Conservation (phyloP, 1,139 yeast genomes). For the Diutina mesorugosa region DNA sequence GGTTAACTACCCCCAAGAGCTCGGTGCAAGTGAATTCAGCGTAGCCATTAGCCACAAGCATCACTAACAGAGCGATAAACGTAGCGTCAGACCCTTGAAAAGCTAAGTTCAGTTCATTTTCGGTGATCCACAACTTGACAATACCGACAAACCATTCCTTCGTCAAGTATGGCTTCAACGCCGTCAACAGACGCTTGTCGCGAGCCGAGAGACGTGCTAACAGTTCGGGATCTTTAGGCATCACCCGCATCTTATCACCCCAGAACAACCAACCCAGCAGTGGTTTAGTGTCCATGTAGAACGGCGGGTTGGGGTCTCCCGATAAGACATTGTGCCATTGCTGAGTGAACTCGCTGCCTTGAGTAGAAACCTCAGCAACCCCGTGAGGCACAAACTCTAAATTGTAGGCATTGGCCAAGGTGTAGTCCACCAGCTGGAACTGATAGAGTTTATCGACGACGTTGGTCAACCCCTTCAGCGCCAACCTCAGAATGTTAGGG, state of each 20-base stretch:
- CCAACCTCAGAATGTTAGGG: constrained; percentile 55
- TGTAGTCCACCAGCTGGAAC: constrained; percentile 43
- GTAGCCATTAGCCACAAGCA: constrained; percentile 31
- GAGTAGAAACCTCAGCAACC: constrained; percentile 28
- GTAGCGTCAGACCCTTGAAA: constrained; percentile 53
- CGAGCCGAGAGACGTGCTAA: constrained; percentile 7
- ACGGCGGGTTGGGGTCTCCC: constrained; percentile 35
- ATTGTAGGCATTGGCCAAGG: constrained; percentile 31
- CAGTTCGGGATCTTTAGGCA: constrained; percentile 9
- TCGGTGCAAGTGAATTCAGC: constrained; percentile 27
- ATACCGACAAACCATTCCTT: constrained; percentile 48
- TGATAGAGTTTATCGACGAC: constrained; percentile 39
- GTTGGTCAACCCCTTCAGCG: constrained; percentile 50
- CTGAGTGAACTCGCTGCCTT: constrained; percentile 12
- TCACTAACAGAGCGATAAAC: constrained; percentile 32
- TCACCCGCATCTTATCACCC: constrained; percentile 46
- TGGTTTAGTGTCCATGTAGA: constrained; percentile 43
- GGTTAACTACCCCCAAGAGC: constrained; percentile 36
- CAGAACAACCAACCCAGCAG: constrained; percentile 70
- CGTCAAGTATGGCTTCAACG: constrained; percentile 34
- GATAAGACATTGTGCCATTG: constrained; percentile 41
- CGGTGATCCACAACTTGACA: constrained; percentile 45
- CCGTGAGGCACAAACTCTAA: constrained; percentile 27
- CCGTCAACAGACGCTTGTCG: constrained; percentile 27
- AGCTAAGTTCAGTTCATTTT: constrained; percentile 47